Evolutionary conservation across 768 basidiomycete species (phyloP).

Genomic region (Holtermannia corniformis): DNA sequence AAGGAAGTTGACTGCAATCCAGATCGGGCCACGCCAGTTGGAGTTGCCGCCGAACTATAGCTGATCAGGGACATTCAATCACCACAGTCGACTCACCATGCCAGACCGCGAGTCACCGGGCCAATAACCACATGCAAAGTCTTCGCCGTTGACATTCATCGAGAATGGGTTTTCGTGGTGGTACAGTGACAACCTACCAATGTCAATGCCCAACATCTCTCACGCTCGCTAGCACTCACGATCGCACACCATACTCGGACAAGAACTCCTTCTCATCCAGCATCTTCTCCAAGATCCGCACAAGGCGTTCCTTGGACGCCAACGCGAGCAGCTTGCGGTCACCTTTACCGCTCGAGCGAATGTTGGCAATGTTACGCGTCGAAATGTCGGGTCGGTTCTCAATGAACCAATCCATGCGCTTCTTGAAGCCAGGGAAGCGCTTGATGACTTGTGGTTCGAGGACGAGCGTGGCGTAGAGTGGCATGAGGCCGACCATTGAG

Average conservation of each 20-base stretch:
- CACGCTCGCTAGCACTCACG: slow-evolving; percentile 50
- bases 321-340: slow-evolving; percentile 81
- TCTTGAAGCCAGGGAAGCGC: slow-evolving; percentile 94
- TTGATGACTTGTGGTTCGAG: slow-evolving; percentile 82
- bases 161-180: slow-evolving; percentile 92
- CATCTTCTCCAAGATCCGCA: slow-evolving; percentile 89
- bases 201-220: not conserved
- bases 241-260: slow-evolving; percentile 89
- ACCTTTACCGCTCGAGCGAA: slow-evolving; percentile 72
- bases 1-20: slow-evolving; percentile 94
- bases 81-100: slow-evolving; percentile 48
- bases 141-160: slow-evolving; percentile 84
- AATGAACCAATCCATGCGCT: slow-evolving; percentile 97
- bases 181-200: slow-evolving; percentile 64
- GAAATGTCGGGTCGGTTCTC: slow-evolving; percentile 83
- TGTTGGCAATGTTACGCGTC: slow-evolving; percentile 88
- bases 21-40: slow-evolving; percentile 83
- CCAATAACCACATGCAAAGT: slow-evolving; percentile 92
- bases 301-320: slow-evolving; percentile 80
- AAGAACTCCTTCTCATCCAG: slow-evolving; percentile 94
- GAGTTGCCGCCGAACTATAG: slow-evolving; percentile 55
- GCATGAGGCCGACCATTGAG: slow-evolving; percentile 94
- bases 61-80: slow-evolving; percentile 6
- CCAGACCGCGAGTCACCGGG: slow-evolving; percentile 93
- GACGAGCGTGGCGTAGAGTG: slow-evolving; percentile 87